Evolutionary conservation across 441 rosid genomes (phyloP).

Genomic region (Mallotus japonicus): DNA sequence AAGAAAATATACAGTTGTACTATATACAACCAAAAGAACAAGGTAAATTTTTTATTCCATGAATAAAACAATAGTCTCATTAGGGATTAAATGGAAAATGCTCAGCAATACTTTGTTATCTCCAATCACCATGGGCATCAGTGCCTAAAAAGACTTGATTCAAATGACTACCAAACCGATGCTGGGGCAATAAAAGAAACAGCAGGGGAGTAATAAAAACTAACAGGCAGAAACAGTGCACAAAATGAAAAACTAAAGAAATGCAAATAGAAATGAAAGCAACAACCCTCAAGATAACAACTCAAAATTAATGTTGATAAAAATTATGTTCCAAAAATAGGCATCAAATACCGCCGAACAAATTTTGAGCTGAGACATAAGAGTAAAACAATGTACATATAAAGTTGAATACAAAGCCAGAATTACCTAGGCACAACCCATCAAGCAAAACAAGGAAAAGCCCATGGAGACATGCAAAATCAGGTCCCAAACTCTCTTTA

Average conservation of each 20-base stretch:
- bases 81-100: not conserved
- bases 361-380: not conserved
- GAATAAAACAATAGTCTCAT: not conserved
- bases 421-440: constrained; percentile 86
- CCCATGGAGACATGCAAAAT: constrained; percentile 77
- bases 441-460: constrained; percentile 95
- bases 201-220: not conserved
- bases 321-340: not conserved
- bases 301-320: not conserved
- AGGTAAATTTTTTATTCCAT: not conserved
- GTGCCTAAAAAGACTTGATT: not conserved
- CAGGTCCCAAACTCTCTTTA: constrained; percentile 55
- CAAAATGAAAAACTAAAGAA: not conserved
- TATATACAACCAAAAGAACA: not conserved
- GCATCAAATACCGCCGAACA: not conserved
- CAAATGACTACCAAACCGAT: not conserved
- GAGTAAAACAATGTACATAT: not conserved
- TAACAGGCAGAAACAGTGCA: not conserved
- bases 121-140: not conserved
- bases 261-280: not conserved
- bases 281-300: not conserved
- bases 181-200: not conserved
- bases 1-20: not conserved
- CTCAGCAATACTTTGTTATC: not conserved
- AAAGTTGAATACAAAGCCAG: not conserved